Base-by-base conservation (phyloP, 495 filamentous ascomycete genomes). In the Neurospora sp. region DNA sequence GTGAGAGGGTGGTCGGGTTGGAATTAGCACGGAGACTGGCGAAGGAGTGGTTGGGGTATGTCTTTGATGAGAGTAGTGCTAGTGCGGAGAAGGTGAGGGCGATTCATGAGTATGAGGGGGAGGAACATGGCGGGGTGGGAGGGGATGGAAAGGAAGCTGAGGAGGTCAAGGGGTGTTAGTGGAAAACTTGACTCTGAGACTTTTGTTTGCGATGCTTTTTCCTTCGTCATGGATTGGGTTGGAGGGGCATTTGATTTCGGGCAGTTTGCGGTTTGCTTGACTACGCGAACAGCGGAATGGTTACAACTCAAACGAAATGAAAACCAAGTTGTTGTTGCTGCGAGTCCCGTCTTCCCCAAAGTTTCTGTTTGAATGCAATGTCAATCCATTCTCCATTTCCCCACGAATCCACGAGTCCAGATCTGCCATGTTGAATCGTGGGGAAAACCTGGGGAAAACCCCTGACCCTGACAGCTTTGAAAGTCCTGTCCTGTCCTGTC, bases 41-140 rank as follows among this genome's bases (percentile, higher is more conserved):
- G 16, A 89, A 87, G 77, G 93, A 95, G 84, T 96, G 92, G 92
- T 78, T 96, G 59, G 91, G 88, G 70, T 95, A 94, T 81, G 85
- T 89, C 69, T 96, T 95, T 82, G 93, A 96, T 81, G 86, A 89
- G 72, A 86, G 84, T 73, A 92, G 90, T 77, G 85, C 86, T 20
- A 93, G 90, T 79, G 92, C 91, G 18, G 86, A 86, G 46, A 94
- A 95, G 85, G 92, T 94, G 73, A 84, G 89, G 78, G 92, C 85
- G 20, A 96, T 96, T 79, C 86, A 83, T 74, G 85, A 93, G 73
- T 90, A 93, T 78, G 93, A 96, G 84, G 84, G 83, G 78, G 77
- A 73, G 6, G 79, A 81, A 35, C n/a, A n/a, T n/a, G 75, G 77
- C 18, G 79, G 80, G 2, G 23, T 81, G 35, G 41, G 71, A 11